Conservation (phyloP, 139 green algal genomes). For the Chlamydomonas urium region DNA sequence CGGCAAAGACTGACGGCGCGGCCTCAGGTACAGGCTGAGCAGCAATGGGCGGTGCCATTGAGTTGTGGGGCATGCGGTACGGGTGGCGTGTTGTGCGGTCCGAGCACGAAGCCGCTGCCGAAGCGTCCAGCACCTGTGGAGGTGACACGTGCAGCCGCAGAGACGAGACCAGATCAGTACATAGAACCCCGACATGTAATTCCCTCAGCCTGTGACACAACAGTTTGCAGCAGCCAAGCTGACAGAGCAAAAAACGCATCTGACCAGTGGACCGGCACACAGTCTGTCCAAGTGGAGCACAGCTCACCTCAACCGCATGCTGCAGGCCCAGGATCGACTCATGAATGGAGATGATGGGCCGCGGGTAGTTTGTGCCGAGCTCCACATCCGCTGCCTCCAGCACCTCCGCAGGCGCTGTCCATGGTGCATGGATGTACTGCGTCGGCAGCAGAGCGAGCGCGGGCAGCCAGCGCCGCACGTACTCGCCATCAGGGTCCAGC, state of each 20-base stretch:
- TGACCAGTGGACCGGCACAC: no score
- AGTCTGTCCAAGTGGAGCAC: no score
- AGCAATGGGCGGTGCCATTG: neutral
- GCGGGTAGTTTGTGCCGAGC: conserved; percentile 68
- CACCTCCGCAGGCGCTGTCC: conserved; percentile 57
- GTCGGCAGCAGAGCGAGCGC: conserved; percentile 59
- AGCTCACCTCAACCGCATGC: neutral
- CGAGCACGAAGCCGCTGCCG: neutral
- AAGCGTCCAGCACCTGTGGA: conserved; percentile 1
- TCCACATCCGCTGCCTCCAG: conserved; percentile 58
- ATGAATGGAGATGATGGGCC: conserved; percentile 45
- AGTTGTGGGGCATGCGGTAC: neutral
- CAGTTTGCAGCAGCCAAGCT: no score
- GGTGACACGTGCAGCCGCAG: no score
- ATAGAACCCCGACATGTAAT: no score
- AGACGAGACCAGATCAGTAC: no score
- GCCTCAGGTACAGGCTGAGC: no score
- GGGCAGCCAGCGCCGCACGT: conserved; percentile 87
- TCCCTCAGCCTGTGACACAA: no score
- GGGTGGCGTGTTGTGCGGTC: neutral
- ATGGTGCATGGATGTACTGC: conserved; percentile 56
- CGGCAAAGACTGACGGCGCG: no score
- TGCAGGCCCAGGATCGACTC: conserved; percentile 15
- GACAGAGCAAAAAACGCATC: no score
- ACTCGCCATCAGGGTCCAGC: conserved; percentile 82